These are phyloP conservation scores for Entonaema liquescens DNA, from an alignment of 495 filamentous ascomycete genomes.

Conservation along the genomic window DNA sequence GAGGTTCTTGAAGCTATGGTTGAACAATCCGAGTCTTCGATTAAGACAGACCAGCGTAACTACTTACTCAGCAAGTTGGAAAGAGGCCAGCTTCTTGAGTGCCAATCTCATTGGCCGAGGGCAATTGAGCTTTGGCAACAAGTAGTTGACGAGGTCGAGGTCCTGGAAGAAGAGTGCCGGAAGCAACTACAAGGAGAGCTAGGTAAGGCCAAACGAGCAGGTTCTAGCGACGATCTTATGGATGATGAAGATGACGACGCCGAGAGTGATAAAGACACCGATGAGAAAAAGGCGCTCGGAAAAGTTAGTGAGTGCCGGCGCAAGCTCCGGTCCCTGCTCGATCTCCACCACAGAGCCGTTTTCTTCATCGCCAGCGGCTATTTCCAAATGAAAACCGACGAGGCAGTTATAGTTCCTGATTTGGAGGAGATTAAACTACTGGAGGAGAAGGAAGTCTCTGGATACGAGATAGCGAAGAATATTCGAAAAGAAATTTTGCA, in stretches of 20 bases:
- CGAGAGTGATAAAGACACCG: conserved; percentile 47
- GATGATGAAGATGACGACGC: conserved; percentile 33
- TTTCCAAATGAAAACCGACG: conserved; percentile 80
- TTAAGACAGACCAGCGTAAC: conserved; percentile 72
- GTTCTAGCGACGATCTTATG: conserved; percentile 53
- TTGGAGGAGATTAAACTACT: conserved; percentile 71
- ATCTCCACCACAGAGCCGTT: conserved; percentile 79
- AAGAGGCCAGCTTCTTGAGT: conserved; percentile 79
- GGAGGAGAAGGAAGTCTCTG: conserved; percentile 72
- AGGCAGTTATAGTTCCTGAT: conserved; percentile 65
- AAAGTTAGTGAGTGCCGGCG: conserved; percentile 64
- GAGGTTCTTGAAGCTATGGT: conserved; percentile 92
- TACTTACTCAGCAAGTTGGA: conserved; percentile 68
- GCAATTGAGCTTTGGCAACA: conserved; percentile 74
- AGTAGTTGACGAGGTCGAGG: conserved; percentile 62
- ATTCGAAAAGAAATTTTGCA: conserved; percentile 79
- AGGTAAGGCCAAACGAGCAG: conserved; percentile 50
- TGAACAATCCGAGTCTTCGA: conserved; percentile 72
- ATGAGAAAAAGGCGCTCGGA: conserved; percentile 32
- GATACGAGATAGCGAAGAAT: conserved; percentile 78
- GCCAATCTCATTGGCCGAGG: conserved; percentile 52
- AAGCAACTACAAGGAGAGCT: conserved; percentile 65
- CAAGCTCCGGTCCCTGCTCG: conserved; percentile 73
- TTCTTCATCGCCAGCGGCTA: conserved; percentile 88
- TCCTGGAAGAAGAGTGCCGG: conserved; percentile 70